Evolutionary conservation across 2,329 filamentous ascomycete genomes (phyloP).

Genomic region (Drechslerella dactyloides): DNA sequence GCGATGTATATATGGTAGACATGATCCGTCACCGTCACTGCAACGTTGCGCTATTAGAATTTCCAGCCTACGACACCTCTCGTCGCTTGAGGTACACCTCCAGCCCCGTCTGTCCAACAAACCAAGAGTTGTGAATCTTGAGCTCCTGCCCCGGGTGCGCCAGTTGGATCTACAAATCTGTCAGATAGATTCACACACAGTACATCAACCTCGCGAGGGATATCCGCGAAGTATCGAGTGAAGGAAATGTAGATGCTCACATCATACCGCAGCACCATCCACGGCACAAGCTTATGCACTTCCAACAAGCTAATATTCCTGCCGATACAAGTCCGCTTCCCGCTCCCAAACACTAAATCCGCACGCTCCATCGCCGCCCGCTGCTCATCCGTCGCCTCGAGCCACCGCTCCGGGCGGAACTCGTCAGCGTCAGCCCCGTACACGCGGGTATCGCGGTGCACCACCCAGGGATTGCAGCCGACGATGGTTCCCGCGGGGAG

Average conservation of each 20-base stretch:
- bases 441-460: slow-evolving; percentile 59
- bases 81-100: slow-evolving; percentile 37
- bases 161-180: slow-evolving; percentile 62
- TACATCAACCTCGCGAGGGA: too few relatives aligned
- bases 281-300: slow-evolving; percentile 70
- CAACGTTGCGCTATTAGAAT: not conserved
- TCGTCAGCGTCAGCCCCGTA: slow-evolving; percentile 60
- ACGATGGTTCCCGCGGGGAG: slow-evolving; percentile 59
- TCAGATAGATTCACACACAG: too few relatives aligned
- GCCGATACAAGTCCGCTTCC: slow-evolving; percentile 63
- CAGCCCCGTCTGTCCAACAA: slow-evolving; percentile 64
- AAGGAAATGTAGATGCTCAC: slow-evolving; percentile 11
- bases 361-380: slow-evolving; percentile 63
- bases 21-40: not conserved
- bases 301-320: slow-evolving; percentile 70
- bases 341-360: slow-evolving; percentile 64
- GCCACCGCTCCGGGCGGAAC: slow-evolving; percentile 64
- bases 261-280: slow-evolving; percentile 70
- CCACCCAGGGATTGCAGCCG: slow-evolving; percentile 60
- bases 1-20: too few relatives aligned
- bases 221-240: too few relatives aligned
- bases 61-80: not conserved
- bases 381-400: slow-evolving; percentile 57
- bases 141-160: slow-evolving; percentile 65
- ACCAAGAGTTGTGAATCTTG: slow-evolving; percentile 69